These are phyloP conservation scores for Stephanodiscus triporus DNA, from an alignment of 108 stramenopile species.

Conservation along the genomic window DNA sequence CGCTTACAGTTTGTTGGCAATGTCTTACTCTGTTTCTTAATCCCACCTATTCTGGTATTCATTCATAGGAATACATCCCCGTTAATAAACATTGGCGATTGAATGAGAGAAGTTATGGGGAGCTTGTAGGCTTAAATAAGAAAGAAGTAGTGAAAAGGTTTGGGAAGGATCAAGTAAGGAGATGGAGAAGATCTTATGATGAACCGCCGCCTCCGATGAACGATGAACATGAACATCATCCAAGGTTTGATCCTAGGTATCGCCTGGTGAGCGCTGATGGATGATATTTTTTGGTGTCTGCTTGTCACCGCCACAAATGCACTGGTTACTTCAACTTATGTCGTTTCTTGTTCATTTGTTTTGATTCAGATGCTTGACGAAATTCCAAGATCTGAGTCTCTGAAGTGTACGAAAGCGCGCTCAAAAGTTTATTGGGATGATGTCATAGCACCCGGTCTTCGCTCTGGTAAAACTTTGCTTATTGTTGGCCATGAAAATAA, in stretches of 20 bases:
- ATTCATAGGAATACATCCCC: constrained; percentile 80
- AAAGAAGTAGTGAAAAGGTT: constrained; percentile 86
- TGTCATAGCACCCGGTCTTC: constrained; percentile 78
- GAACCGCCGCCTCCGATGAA: constrained; percentile 89
- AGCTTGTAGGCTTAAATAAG: constrained; percentile 91
- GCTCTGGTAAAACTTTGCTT: constrained; percentile 86
- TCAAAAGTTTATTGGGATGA: constrained; percentile 92
- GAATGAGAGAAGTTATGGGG: constrained; percentile 92
- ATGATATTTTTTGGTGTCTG: background rate
- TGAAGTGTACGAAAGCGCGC: constrained; percentile 83
- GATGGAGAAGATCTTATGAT: constrained; percentile 91
- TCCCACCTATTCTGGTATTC: background rate
- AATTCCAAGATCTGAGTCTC: constrained; percentile 79
- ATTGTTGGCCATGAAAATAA: constrained; percentile 98
- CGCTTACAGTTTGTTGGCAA: background rate
- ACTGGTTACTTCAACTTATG: background rate
- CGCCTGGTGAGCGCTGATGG: constrained; percentile 58
- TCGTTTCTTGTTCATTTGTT: background rate
- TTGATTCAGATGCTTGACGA: constrained; percentile 56
- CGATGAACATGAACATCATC: constrained; percentile 76
- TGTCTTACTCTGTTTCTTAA: background rate
- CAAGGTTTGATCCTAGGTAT: constrained; percentile 83
- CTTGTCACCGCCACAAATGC: background rate
- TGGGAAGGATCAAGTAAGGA: constrained; percentile 82
- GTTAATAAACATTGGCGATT: constrained; percentile 88